These are phyloP conservation scores for Dentipellis fragilis DNA, from an alignment of 768 basidiomycete species.

Conservation along the genomic window DNA sequence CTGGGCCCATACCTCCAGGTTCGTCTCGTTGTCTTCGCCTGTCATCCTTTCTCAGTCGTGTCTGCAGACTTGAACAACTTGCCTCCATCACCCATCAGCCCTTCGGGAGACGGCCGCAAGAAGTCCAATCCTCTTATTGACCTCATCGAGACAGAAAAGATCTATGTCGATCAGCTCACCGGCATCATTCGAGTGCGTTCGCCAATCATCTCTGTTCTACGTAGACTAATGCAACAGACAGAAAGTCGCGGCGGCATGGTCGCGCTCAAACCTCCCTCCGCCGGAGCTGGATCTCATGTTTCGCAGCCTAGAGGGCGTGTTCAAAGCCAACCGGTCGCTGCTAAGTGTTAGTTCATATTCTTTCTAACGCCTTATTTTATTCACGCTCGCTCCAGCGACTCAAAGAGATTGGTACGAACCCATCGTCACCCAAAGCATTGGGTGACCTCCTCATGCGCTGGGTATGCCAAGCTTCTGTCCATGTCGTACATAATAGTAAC, in stretches of 20 bases:
- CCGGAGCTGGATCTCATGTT: conserved; percentile 90
- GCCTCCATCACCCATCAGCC: conserved; percentile 9
- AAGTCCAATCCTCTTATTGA: conserved; percentile 80
- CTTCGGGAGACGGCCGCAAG: conserved; percentile 38
- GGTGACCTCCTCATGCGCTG: conserved; percentile 96
- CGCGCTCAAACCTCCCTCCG: conserved; percentile 87
- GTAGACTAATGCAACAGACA: conserved; percentile 22
- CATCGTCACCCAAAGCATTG: conserved; percentile 85
- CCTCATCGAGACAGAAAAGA: conserved; percentile 88
- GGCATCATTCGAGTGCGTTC: conserved; percentile 79
- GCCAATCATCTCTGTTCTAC: conserved; percentile 4
- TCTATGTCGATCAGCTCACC: conserved; percentile 84
- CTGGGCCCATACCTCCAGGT: conserved; percentile 6
- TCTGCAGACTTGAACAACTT: conserved; percentile 4
- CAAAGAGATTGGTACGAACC: conserved; percentile 88
- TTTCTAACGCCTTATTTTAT: conserved; percentile 2
- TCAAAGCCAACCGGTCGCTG: conserved; percentile 81
- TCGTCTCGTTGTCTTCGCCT: background rate
- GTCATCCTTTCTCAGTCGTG: background rate
- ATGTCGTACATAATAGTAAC: conserved; percentile 7
- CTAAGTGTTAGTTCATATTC: conserved; percentile 44
- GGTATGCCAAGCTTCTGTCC: conserved; percentile 43
- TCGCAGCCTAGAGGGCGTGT: conserved; percentile 83
- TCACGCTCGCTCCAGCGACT: conserved; percentile 52
- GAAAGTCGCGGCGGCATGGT: conserved; percentile 99